A percentile compares a stretch with the other conserved stretches of the same genome.
phyloP scores from a whole-genome alignment of 2,329 filamentous ascomycete genomes.

The Fusarium sororula region DNA sequence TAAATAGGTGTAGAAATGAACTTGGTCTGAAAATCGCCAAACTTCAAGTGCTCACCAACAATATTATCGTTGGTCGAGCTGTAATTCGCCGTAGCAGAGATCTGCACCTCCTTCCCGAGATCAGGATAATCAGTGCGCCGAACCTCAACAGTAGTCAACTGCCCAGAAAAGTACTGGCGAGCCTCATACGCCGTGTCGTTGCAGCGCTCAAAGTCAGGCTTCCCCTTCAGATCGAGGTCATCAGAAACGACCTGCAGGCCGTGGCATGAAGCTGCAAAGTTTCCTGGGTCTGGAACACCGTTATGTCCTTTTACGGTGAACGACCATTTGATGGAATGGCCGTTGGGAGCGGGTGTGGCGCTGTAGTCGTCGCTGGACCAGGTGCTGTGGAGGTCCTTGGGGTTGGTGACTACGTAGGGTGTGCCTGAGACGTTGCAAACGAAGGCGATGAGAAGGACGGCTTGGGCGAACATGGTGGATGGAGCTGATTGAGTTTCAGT shows the following conservation, averaged over 20 bases:
- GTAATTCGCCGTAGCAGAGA: neutral
- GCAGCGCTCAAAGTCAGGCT: neutral
- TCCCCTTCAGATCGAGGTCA: neutral
- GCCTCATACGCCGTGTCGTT: neutral
- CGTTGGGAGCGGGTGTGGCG: neutral
- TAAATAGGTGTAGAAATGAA: neutral
- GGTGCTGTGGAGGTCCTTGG: neutral
- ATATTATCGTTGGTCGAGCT: neutral
- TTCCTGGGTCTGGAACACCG: neutral
- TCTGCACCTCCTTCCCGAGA: neutral
- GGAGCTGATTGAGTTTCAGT: neutral
- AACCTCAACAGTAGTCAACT: neutral
- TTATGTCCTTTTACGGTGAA: neutral
- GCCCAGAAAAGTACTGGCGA: neutral
- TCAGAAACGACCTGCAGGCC: neutral
- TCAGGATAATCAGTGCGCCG: neutral
- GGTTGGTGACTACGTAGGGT: neutral
- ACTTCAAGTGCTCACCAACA: neutral
- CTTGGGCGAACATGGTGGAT: neutral
- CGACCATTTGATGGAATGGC: neutral
- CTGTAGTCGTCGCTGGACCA: neutral
- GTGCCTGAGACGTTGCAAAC: neutral
- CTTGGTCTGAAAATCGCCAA: neutral
- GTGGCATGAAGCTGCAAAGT: neutral
- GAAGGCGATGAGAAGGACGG: neutral